Base-by-base conservation (phyloP, 2,329 filamentous ascomycete species). In the Colletotrichum viniferum region DNA sequence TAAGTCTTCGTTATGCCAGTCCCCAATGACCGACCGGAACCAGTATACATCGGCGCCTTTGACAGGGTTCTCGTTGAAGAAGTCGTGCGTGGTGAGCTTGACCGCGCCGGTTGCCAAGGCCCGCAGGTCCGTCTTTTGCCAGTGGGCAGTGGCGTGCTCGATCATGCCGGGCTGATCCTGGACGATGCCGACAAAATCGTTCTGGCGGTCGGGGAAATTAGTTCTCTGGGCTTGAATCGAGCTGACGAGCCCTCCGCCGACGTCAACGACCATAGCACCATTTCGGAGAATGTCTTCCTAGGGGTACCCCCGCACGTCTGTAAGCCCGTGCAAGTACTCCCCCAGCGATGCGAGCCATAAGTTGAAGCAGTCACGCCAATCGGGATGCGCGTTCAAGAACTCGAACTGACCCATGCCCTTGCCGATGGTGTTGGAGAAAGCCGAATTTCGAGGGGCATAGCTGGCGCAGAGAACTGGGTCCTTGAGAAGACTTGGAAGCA, bases 51-150 rank as follows among this genome's bases (percentile, higher is more conserved):
- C 90, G 1, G 90, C 91, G 5, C 80, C 86, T 63, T 87, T 83
- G 16, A 90, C 84, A 1, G 87, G 86, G 80, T 93, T 91, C 66
- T 88, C 86, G 7, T 85, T 84, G 80, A 92, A 91, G 79, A 93
- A 91, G 78, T 92, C 88, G 79, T 93, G 90, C 4, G 83, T 83
- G 76, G 86, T 83, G 74, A 90, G 82, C 21, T 79, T 79, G 55
- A 90, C 76, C 7, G 32, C 32, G 36, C 68, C 69, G 24, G 43
- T 62, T 28, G 62, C 69, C 32, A 75, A 12, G 5, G 73, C 73
- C 32, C 58, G 36, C 24, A 56, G 62, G 26, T 75, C 73, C 38
- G 38, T 75, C 69, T 34, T 52, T 21, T 75, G 62, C 69, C 73
- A 75, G 56, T 72, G 24, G 16, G 62, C 55, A 12, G 62, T 58